Evolutionary conservation across 2,329 filamentous ascomycete species (phyloP).

Genomic region (Westerdykella ornata): DNA sequence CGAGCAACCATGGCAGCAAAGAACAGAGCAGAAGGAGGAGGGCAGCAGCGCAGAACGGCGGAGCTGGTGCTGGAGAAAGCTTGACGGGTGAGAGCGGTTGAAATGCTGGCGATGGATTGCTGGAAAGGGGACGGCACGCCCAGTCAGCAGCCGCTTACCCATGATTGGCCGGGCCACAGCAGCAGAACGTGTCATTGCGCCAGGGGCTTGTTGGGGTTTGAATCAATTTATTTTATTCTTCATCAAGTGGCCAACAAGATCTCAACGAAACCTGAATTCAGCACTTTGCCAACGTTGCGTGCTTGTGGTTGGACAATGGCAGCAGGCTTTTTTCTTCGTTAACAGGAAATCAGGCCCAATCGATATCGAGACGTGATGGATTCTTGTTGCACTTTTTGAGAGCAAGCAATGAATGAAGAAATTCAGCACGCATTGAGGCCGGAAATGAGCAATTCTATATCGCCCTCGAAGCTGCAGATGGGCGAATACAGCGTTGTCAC

Average conservation of each 20-base stretch:
- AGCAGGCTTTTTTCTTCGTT: no score
- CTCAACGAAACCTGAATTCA: neutral
- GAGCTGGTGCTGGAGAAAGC: slow-evolving; percentile 5
- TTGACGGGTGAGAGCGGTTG: neutral
- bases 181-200: slow-evolving; percentile 8
- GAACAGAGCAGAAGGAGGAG: slow-evolving; percentile 17
- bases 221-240: no score
- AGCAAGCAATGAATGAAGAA: no score
- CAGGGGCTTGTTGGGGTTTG: slow-evolving; percentile 6
- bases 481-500: no score
- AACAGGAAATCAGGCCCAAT: no score
- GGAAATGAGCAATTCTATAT: no score
- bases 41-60: slow-evolving; percentile 9
- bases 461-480: no score
- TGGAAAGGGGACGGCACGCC: slow-evolving; percentile 11
- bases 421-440: no score
- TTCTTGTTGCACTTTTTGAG: no score
- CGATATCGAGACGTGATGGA: no score
- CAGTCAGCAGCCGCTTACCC: slow-evolving; percentile 18
- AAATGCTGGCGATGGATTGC: slow-evolving; percentile 9
- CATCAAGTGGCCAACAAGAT: slow-evolving; percentile 1
- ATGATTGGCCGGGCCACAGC: slow-evolving; percentile 13
- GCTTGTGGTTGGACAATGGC: no score
- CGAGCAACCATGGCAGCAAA: slow-evolving; percentile 28
- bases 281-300: neutral